phyloP scores from a whole-genome alignment of 768 basidiomycete genomes.

The Mycena haematopus region DNA sequence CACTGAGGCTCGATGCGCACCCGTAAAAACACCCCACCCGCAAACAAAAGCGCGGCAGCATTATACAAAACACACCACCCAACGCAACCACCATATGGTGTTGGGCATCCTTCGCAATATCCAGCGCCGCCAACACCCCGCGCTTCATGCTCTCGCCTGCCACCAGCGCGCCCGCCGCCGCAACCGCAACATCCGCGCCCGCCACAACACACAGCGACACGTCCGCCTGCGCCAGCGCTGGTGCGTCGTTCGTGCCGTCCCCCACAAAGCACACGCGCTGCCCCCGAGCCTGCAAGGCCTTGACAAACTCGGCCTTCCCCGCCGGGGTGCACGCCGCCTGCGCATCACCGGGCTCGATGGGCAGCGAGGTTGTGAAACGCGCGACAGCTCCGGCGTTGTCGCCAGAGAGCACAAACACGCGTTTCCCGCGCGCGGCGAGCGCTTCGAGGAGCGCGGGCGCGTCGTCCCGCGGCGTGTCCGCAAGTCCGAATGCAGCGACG shows the following conservation, averaged over 20 bases:
- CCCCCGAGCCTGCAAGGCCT: conserved; percentile 33
- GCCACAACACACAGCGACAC: conserved; percentile 47
- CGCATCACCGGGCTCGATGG: conserved; percentile 44
- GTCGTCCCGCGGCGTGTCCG: conserved; percentile 53
- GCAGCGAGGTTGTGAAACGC: conserved; percentile 46
- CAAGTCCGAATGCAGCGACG: conserved; percentile 45
- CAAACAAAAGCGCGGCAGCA: conserved; percentile 53
- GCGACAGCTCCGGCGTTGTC: conserved; percentile 52
- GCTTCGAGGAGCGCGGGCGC: conserved; percentile 42
- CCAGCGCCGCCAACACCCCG: conserved; percentile 48
- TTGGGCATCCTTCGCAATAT: conserved; percentile 41
- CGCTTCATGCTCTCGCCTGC: conserved; percentile 37
- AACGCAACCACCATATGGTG: conserved; percentile 44
- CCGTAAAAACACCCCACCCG: conserved; percentile 53
- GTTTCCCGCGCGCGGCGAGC: conserved; percentile 43
- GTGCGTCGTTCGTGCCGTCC: conserved; percentile 62
- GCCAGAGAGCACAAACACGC: conserved; percentile 56
- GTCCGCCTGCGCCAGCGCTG: conserved; percentile 58
- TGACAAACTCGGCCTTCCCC: conserved; percentile 48
- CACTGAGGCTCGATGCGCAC: conserved; percentile 47
- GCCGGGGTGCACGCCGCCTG: conserved; percentile 52
- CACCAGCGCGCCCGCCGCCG: conserved; percentile 55
- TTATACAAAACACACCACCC: conserved; percentile 50
- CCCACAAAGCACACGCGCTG: conserved; percentile 49
- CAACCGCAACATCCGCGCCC: conserved; percentile 46